Base-by-base conservation (phyloP, 2,329 filamentous ascomycete species). In the Tolypocladium paradoxum region DNA sequence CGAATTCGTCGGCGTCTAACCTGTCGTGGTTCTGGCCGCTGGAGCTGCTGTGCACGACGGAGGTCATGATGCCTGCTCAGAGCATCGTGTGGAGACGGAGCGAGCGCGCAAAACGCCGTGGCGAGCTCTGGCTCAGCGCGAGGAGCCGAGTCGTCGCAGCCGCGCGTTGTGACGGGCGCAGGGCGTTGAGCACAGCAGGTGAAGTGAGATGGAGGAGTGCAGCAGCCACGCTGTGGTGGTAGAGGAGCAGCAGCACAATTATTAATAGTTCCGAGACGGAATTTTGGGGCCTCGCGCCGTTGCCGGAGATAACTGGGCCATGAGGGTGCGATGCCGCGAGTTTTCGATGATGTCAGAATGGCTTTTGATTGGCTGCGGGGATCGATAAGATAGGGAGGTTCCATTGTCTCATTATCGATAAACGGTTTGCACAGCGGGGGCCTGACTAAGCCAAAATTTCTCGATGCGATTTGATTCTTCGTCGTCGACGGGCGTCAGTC, bases 1-100 rank as follows among this genome's bases (percentile, higher is more conserved):
- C 59, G 34, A 62, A 62, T 24, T 65, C 61, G 56, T 68, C 63
- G 49, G 59, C 60, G 36, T 60, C 58, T 55, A 65, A 55, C 59
- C 61, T 59, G 49, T 65, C 63, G 58, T 66, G 58, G 53, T 62
- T 61, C 40, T 66, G 63, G 45, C 58, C 55, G 38, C 48, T 46
- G 18, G 56, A 53, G 48, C 55, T 57, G 52, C 55, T 47, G 20
- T 48, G 49, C 24, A 51, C 53, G 45, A 48, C 50, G 24, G 58
- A 33, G 46, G 54, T 50, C 56, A 60, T 60, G 43, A 27, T 54
- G 55, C 11, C 22, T 20, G 36, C 43, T 52, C 29, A 35, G 46
- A 8, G 14, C 46, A 45, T 52, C 18, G 47, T 29, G 34, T 24
- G 38, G n/a, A 43, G 46, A 31, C 35, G 14, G 40, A n/a, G 46